Base-by-base conservation (phyloP, 2,329 filamentous ascomycete genomes). In the Alternaria ventricosa region DNA sequence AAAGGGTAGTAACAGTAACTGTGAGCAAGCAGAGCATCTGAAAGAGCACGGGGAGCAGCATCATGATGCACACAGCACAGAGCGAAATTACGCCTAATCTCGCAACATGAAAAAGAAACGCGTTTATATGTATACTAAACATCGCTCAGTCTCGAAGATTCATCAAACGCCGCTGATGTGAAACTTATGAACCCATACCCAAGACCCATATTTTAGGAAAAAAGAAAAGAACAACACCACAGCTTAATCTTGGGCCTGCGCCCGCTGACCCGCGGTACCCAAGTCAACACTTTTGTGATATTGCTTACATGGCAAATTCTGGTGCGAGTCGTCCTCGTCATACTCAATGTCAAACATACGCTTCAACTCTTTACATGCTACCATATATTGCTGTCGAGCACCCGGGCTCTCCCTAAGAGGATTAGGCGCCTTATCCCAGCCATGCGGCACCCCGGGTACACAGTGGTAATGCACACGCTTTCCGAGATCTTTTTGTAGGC, bases 341-440 rank as follows among this genome's bases (percentile, higher is more conserved):
- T 77, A 71, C 12, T 77, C 75, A 23, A 78, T 68, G 2, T 73
- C 71, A 67, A 80, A 78, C 75, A 86, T 83, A 57, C 80, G 78
- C 69, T 79, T 82, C 71, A 89, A 71, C 74, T 84, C 81, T 65
- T 77, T 80, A 64, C 86, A 87, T 50, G 87, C 88, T 65, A 85
- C 81, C 43, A 80, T 69, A 71, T 90, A 90, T 62, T 88, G 79
- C 57, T 83, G 80, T 68, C 85, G 79, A n/a, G 86, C 83, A 23
- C 84, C 84, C 1, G 81, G 80, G 3, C 84, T 84, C 33, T 84
- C 84, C 58, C 82, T 83, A 23, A 87, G 74, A 5, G 87, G 88
- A 71, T 89, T 90, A 0, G 88, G 88, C 27, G 85, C 86, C 78
- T 91, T 91, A 71, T 91, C 89, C 85, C 89, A 91, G 0, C 85